phyloP scores from a whole-genome alignment of 2,329 filamentous ascomycete species.

The Clonostachys sp. region DNA sequence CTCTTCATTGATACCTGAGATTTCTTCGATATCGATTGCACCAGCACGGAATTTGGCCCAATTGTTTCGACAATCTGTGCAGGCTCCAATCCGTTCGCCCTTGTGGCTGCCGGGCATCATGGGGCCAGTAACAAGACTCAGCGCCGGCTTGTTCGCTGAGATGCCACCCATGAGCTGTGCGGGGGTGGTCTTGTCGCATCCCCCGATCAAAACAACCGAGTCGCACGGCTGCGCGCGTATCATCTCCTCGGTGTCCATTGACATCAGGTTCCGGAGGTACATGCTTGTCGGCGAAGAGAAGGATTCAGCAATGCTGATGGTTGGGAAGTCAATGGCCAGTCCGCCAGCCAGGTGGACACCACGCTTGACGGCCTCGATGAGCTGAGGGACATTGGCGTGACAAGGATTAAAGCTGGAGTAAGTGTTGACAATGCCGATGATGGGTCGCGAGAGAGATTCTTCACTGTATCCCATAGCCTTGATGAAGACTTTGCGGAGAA shows the following conservation, averaged over 20 bases:
- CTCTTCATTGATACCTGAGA: slow-evolving; percentile 66
- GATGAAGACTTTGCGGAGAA: slow-evolving; percentile 73
- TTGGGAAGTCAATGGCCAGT: slow-evolving; percentile 68
- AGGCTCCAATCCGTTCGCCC: slow-evolving; percentile 63
- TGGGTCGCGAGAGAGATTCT: slow-evolving; percentile 64
- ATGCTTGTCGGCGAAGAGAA: slow-evolving; percentile 71
- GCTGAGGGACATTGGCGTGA: slow-evolving; percentile 66
- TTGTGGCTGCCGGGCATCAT: slow-evolving; percentile 70
- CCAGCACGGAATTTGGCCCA: slow-evolving; percentile 68
- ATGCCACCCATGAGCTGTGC: slow-evolving; percentile 74
- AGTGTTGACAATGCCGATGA: slow-evolving; percentile 73
- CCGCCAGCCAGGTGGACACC: slow-evolving; percentile 65
- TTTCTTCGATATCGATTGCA: slow-evolving; percentile 66
- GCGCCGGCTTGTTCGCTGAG: slow-evolving; percentile 66
- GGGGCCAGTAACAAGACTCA: slow-evolving; percentile 66
- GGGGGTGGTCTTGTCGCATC: slow-evolving; percentile 71
- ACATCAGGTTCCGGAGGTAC: slow-evolving; percentile 72
- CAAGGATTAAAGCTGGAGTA: slow-evolving; percentile 71
- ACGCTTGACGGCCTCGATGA: slow-evolving; percentile 66
- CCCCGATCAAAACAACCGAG: slow-evolving; percentile 62
- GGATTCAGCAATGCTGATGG: slow-evolving; percentile 66
- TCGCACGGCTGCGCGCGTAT: slow-evolving; percentile 67
- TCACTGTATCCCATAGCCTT: slow-evolving; percentile 72
- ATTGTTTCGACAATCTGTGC: slow-evolving; percentile 70
- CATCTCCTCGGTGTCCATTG: slow-evolving; percentile 79